Evolutionary conservation across 306 rosid genomes (phyloP).

Genomic region (Malus fusca): DNA sequence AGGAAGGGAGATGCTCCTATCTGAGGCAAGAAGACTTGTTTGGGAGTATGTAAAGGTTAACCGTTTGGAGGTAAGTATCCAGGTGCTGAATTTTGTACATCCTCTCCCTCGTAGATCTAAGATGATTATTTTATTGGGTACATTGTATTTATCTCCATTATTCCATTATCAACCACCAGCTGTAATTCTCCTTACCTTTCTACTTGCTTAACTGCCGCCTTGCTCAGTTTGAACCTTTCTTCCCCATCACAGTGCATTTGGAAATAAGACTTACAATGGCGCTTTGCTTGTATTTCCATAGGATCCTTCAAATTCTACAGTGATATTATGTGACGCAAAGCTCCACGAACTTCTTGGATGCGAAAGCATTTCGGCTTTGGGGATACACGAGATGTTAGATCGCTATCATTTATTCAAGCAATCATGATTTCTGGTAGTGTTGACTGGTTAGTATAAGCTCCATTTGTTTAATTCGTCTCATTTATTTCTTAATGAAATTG

Average conservation of each 20-base stretch:
- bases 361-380: conserved; percentile 65
- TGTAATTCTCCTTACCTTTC: not conserved
- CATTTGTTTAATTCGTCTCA: not conserved
- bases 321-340: conserved; percentile 64
- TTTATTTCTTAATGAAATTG: not conserved
- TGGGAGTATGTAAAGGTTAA: conserved; percentile 72
- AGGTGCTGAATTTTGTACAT: not conserved
- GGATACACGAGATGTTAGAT: conserved; percentile 53
- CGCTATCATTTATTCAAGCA: conserved; percentile 54
- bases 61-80: conserved; percentile 53
- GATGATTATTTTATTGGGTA: not conserved
- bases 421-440: conserved; percentile 28
- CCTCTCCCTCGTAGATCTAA: not conserved
- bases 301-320: conserved; percentile 69
- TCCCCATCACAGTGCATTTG: not conserved
- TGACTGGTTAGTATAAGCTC: conserved; percentile 25
- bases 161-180: not conserved
- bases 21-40: conserved; percentile 63
- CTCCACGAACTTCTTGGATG: conserved; percentile 69
- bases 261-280: not conserved
- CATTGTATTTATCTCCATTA: not conserved
- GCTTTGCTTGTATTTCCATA: conserved; percentile 12
- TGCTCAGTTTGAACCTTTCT: not conserved
- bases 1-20: conserved; percentile 59
- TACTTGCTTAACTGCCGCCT: not conserved